Evolutionary conservation across 2,329 filamentous ascomycete species (phyloP), one percentile per base, ranked within the genome.

Genomic region (Chlorencoelia australis): DNA sequence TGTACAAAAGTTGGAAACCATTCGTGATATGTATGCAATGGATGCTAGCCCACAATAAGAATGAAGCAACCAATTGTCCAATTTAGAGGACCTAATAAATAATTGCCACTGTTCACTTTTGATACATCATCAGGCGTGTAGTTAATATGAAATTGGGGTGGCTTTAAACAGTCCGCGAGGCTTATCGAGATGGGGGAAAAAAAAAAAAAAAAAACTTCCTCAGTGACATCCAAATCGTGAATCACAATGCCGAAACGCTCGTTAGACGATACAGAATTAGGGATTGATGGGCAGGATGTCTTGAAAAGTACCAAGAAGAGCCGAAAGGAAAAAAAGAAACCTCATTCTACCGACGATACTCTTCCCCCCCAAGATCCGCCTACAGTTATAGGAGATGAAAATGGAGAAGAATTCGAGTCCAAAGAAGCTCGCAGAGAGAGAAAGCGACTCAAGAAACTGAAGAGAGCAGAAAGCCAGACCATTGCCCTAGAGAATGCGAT

Each of bases 401-500:
- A 25, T 25, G 45, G 47, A 30, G 49, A 42, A 7, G 48, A 49
- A 25, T 44, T 46, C 33, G 58, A 60, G 33, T 51, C 53, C 24
- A 59, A 60, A 38, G 55, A 56, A 26, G 56, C 52, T 31, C 51
- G 54, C 21, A 61, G 58, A 30, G 61, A 64, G 43, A 57, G 59
- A 37, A 62, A 61, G 41, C 55, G 57, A 17, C 54, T 58, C 28
- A 61, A 60, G 32, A 55, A 61, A 43, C 52, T 59, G 30, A 51
- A 53, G 40, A 56, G 50, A 28, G 28, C 31, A 16, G 44, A 44
- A 21, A 43, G 53, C 21, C 48, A 50, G 18, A 44, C 44, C 14
- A 54, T 45, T 17, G 46, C 35, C 11, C 46, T 45, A 28, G 49
- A 37, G 11, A 22, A 41, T 7, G 35, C 37, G 9, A 38, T 32